phyloP scores from a whole-genome alignment of 768 basidiomycete genomes.

The Boletus pseudo-olivaceus region DNA sequence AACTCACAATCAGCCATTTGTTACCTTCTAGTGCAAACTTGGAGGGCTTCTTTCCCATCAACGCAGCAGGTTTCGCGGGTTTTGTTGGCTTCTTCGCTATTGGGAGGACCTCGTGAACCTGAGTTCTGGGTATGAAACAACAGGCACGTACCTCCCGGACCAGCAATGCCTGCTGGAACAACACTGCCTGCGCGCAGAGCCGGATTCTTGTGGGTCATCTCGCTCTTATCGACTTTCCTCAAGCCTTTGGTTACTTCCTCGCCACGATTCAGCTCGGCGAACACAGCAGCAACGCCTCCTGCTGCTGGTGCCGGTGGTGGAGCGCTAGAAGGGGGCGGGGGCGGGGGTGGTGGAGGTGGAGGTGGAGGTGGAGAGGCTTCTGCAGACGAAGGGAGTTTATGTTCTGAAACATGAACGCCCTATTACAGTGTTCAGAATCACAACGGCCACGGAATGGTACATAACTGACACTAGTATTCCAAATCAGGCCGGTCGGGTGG shows the following conservation, averaged over 20 bases:
- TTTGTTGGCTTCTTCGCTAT: constrained; percentile 64
- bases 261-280: constrained; percentile 87
- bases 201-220: constrained; percentile 99
- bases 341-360: constrained; percentile 55
- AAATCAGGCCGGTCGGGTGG: constrained; percentile 81
- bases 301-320: constrained; percentile 40
- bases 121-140: constrained; percentile 1
- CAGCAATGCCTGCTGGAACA: constrained; percentile 43
- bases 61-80: constrained; percentile 79
- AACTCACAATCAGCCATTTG: constrained; percentile 87
- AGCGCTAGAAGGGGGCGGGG: constrained; percentile 46
- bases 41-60: constrained; percentile 87
- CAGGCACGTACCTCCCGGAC: constrained; percentile 32
- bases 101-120: constrained; percentile 10
- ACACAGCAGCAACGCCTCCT: constrained; percentile 73
- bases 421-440: constrained; percentile 22
- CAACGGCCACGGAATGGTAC: not conserved
- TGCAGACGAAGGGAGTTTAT: constrained; percentile 36
- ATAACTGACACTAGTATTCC: constrained; percentile 75
- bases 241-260: constrained; percentile 86
- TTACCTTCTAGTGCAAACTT: constrained; percentile 88
- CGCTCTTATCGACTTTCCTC: constrained; percentile 90
- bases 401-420: constrained; percentile 59
- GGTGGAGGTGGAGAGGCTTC: constrained; percentile 31
- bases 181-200: constrained; percentile 56